Conservation (phyloP, 805 yeast species). For the Cyberlindnera mrakii region DNA sequence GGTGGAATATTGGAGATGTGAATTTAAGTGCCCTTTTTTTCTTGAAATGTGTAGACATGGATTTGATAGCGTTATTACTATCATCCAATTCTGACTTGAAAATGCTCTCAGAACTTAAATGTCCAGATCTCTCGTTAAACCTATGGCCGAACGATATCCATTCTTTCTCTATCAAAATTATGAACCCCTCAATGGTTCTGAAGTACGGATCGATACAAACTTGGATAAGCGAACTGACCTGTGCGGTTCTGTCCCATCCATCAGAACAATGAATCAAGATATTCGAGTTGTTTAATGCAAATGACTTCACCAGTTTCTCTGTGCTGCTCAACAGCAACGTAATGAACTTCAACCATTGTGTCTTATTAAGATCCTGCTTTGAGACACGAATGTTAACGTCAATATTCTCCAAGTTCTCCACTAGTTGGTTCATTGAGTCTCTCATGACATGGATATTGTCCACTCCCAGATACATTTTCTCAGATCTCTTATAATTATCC, state of each 20-base stretch:
- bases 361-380: slow-evolving; percentile 51
- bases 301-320: slow-evolving; percentile 72
- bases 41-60: slow-evolving; percentile 42
- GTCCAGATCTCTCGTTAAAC: slow-evolving; percentile 79
- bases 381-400: slow-evolving; percentile 60
- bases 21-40: slow-evolving; percentile 46
- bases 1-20: slow-evolving; percentile 91
- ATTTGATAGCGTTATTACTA: slow-evolving; percentile 29
- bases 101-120: slow-evolving; percentile 33
- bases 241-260: slow-evolving; percentile 98
- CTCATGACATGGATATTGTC: slow-evolving; percentile 96
- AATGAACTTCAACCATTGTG: slow-evolving; percentile 76
- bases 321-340: slow-evolving; percentile 66
- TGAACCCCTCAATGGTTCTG: slow-evolving; percentile 84
- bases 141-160: slow-evolving; percentile 95
- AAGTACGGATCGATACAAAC: slow-evolving; percentile 86
- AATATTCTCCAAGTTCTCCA: slow-evolving; percentile 6
- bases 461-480: slow-evolving; percentile 78
- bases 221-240: slow-evolving; percentile 76
- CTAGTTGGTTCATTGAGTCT: slow-evolving; percentile 63
- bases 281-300: slow-evolving; percentile 77
- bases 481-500: slow-evolving; percentile 70
- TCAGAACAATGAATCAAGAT: slow-evolving; percentile 91
- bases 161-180: slow-evolving; percentile 81
- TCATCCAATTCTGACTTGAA: slow-evolving; percentile 43